These are phyloP conservation scores for Starmerella bombicola DNA, from an alignment of 805 yeast species.

Conservation along the genomic window DNA sequence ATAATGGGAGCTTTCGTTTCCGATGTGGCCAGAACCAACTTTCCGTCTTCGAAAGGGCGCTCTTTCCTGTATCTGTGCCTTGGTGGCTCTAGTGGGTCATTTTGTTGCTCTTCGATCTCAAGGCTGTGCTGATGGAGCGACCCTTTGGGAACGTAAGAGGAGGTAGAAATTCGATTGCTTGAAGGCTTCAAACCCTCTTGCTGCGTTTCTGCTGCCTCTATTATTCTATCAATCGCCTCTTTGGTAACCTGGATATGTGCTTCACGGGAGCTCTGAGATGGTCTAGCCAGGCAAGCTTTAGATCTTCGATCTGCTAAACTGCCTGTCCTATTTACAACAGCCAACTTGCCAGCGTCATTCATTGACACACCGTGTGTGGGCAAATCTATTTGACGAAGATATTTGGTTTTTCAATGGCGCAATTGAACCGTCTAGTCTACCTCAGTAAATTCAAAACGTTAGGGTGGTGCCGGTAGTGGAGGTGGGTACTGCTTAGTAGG, in stretches of 20 bases:
- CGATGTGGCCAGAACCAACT: neutral
- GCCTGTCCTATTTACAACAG: too few relatives aligned
- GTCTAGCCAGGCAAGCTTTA: constrained; percentile 31
- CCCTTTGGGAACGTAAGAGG: neutral
- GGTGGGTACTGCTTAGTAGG: constrained; percentile 1
- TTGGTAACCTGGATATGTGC: constrained; percentile 45
- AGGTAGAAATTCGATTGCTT: neutral
- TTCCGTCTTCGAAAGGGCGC: neutral
- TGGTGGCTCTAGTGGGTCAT: constrained; percentile 82
- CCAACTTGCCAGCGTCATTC: too few relatives aligned
- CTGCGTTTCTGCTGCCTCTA: constrained; percentile 25
- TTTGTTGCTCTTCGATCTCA: constrained; percentile 51
- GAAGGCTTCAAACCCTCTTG: neutral
- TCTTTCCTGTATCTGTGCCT: constrained; percentile 46
- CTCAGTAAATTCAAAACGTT: too few relatives aligned
- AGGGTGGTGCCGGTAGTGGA: neutral
- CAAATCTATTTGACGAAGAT: too few relatives aligned
- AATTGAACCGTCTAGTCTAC: too few relatives aligned
- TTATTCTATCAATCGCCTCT: constrained; percentile 40
- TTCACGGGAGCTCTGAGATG: constrained; percentile 36
- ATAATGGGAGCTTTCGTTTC: constrained; percentile 37
- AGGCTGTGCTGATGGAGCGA: constrained; percentile 33
- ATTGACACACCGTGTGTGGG: too few relatives aligned
- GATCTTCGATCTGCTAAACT: too few relatives aligned
- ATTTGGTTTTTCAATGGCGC: too few relatives aligned